A percentile compares a stretch with the other conserved stretches of the same genome.
phyloP scores from a whole-genome alignment of 305 asterid species.

The Nicotiana rustica region DNA sequence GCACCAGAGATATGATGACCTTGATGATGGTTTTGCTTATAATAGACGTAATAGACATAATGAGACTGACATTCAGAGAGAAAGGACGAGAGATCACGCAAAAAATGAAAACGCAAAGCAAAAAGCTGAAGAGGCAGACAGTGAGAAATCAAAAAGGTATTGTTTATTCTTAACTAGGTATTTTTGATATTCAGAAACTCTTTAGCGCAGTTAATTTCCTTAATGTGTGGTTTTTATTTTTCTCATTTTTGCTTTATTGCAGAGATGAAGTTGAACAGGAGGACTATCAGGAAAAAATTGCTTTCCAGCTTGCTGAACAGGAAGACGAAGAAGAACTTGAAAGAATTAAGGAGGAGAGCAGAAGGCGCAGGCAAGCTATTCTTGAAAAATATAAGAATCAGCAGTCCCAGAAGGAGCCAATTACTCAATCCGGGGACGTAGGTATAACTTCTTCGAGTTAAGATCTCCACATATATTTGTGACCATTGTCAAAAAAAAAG shows the following conservation, averaged over 20 bases:
- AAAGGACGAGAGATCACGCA: constrained; percentile 48
- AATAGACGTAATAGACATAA: constrained; percentile 63
- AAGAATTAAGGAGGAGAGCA: constrained; percentile 95
- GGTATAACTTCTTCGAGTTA: constrained; percentile 40
- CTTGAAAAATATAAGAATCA: constrained; percentile 80
- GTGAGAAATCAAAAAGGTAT: constrained; percentile 62
- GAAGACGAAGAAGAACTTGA: constrained; percentile 86
- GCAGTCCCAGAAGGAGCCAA: constrained; percentile 48
- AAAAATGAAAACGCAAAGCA: constrained; percentile 45
- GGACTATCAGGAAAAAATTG: constrained; percentile 78
- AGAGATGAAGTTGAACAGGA: constrained; percentile 78
- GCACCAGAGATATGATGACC: constrained; percentile 52
- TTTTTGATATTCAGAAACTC: constrained; percentile 4
- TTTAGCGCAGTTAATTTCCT: background rate
- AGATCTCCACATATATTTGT: background rate
- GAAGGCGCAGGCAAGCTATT: constrained; percentile 89
- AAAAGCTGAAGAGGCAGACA: constrained; percentile 44
- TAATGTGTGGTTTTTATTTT: background rate
- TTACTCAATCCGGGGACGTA: constrained; percentile 46
- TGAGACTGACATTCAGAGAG: constrained; percentile 54
- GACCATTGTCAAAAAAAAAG: no score
- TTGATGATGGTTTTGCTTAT: constrained; percentile 53
- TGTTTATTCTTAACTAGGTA: background rate
- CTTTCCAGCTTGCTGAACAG: constrained; percentile 82
- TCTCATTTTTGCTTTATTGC: constrained; percentile 44